These are phyloP conservation scores for Isabelozyma pseudorhagii DNA, from an alignment of 805 yeast genomes.

Conservation along the genomic window DNA sequence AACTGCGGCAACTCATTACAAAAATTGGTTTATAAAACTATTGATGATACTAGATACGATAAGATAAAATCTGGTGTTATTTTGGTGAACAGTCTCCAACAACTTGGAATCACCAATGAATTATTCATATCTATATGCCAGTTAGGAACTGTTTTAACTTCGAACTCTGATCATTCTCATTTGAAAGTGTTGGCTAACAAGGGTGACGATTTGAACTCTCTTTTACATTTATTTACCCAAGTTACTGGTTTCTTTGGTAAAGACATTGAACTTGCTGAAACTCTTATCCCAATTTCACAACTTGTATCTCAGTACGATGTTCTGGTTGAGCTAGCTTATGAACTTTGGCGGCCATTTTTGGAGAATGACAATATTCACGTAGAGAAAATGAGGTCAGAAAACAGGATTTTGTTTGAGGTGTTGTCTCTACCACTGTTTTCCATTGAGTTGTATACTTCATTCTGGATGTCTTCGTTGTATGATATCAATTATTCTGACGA, in stretches of 20 bases:
- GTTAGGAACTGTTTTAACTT: constrained; percentile 38
- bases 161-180: constrained; percentile 37
- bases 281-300: constrained; percentile 39
- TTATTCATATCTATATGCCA: constrained; percentile 62
- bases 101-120: constrained; percentile 52
- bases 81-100: constrained; percentile 45
- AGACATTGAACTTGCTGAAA: constrained; percentile 22
- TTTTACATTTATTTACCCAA: constrained; percentile 64
- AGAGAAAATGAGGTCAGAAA: constrained; percentile 3
- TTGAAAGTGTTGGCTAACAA: constrained; percentile 70
- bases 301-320: constrained; percentile 44
- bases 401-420: constrained; percentile 10
- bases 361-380: constrained; percentile 18
- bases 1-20: constrained; percentile 63
- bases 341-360: constrained; percentile 61
- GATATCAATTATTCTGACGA: constrained; percentile 58
- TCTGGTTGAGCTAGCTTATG: constrained; percentile 66
- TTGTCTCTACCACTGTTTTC: constrained; percentile 20
- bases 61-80: constrained; percentile 46
- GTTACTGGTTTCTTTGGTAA: constrained; percentile 51
- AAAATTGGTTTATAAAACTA: constrained; percentile 51
- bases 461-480: constrained; percentile 73
- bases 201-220: constrained; percentile 66
- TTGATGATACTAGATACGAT: constrained; percentile 55
- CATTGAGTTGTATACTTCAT: constrained; percentile 49